Percentiles rank a stretch among this genome's conserved stretches.
phyloP scores from a whole-genome alignment of 768 basidiomycete species.

The Mycena polygramma region DNA sequence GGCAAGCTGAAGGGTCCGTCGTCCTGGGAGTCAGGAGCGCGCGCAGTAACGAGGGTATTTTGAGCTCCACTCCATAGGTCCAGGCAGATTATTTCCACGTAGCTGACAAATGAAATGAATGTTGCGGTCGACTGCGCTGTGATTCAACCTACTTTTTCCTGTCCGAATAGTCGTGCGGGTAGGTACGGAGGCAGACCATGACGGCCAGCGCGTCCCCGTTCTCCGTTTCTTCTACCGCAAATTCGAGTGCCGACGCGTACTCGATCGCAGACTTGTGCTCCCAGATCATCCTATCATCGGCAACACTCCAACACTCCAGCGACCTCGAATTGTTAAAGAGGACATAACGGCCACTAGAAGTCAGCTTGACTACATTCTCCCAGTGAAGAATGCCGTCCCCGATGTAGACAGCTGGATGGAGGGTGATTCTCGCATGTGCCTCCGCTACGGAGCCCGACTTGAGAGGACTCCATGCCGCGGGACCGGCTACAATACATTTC shows the following conservation, averaged over 20 bases:
- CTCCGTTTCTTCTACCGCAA: slow-evolving; percentile 10
- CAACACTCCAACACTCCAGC: slow-evolving; percentile 29
- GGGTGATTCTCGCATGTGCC: neutral
- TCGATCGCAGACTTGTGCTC: neutral
- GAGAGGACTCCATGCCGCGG: neutral
- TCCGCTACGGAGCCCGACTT: neutral
- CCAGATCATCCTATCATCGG: slow-evolving; percentile 6
- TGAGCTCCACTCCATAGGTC: neutral
- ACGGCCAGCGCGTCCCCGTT: slow-evolving; percentile 1
- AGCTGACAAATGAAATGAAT: neutral
- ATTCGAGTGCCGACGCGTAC: neutral
- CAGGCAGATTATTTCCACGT: neutral
- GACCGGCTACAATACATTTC: neutral
- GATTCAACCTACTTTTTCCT: neutral
- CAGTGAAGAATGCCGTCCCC: neutral
- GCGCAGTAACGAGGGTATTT: neutral
- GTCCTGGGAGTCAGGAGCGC: neutral
- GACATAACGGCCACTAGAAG: slow-evolving; percentile 20
- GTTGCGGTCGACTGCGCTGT: no score
- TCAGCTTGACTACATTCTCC: slow-evolving; percentile 10
- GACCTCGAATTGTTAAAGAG: slow-evolving; percentile 13
- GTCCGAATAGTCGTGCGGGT: no score
- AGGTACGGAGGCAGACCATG: slow-evolving; percentile 3
- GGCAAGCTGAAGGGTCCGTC: neutral
- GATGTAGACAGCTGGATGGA: neutral